Percentiles rank a stretch among this genome's conserved stretches.
Evolutionary conservation across 2,329 filamentous ascomycete species (phyloP).

Genomic region (Xylariaceae sp.): DNA sequence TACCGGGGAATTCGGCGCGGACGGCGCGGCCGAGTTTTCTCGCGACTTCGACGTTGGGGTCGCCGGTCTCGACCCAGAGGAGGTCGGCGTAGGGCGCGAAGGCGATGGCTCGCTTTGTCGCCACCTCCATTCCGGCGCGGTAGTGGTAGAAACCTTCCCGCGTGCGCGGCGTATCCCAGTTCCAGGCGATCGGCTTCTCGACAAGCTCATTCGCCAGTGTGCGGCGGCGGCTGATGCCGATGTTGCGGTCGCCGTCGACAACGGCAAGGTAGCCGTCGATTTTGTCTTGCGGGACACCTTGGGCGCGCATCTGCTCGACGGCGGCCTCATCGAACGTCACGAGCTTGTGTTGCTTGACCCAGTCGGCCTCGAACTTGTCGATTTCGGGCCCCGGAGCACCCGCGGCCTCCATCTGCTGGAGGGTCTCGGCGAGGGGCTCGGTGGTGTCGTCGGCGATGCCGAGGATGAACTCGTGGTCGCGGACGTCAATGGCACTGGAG

Average conservation of each 20-base stretch:
- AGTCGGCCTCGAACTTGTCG: slow-evolving; percentile 78
- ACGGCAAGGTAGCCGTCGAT: slow-evolving; percentile 65
- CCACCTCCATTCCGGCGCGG: slow-evolving; percentile 74
- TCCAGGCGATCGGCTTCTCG: slow-evolving; percentile 70
- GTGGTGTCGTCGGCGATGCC: slow-evolving; percentile 72
- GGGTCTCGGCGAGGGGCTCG: slow-evolving; percentile 78
- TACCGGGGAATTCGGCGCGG: slow-evolving; percentile 63
- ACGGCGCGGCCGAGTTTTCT: slow-evolving; percentile 73
- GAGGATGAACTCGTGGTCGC: slow-evolving; percentile 95
- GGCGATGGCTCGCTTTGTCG: slow-evolving; percentile 87
- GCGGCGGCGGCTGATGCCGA: slow-evolving; percentile 75
- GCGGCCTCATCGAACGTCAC: slow-evolving; percentile 92
- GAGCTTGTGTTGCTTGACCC: slow-evolving; percentile 82
- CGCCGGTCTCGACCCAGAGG: slow-evolving; percentile 94
- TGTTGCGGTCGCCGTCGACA: slow-evolving; percentile 61
- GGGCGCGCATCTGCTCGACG: slow-evolving; percentile 64
- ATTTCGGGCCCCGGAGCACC: slow-evolving; percentile 78
- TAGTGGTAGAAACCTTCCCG: slow-evolving; percentile 94
- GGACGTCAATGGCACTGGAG: slow-evolving; percentile 84
- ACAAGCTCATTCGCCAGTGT: slow-evolving; percentile 65
- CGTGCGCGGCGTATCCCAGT: slow-evolving; percentile 87
- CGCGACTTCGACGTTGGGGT: slow-evolving; percentile 77
- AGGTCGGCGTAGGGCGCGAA: slow-evolving; percentile 93
- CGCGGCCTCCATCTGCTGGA: slow-evolving; percentile 82
- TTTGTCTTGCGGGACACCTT: slow-evolving; percentile 59